These are phyloP conservation scores for Lactifluus volemus DNA, from an alignment of 768 basidiomycete species.

Conservation along the genomic window DNA sequence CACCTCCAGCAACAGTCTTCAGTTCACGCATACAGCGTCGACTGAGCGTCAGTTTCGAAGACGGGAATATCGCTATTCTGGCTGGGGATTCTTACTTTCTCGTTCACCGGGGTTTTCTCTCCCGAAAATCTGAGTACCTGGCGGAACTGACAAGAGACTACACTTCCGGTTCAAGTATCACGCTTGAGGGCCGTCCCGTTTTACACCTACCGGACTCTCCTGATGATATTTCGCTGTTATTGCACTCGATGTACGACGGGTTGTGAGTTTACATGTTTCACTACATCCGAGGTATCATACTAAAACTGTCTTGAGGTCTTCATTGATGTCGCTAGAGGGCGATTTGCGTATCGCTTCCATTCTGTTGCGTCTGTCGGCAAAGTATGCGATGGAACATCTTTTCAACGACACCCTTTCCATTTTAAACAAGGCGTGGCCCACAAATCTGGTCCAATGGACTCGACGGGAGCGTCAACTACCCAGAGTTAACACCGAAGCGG, in stretches of 20 bases:
- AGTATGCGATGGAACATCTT: constrained; percentile 51
- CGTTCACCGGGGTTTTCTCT: constrained; percentile 58
- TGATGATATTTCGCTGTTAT: constrained; percentile 48
- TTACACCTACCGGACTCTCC: constrained; percentile 47
- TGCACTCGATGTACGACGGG: constrained; percentile 63
- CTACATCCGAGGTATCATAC: neutral
- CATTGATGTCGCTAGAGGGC: constrained; percentile 31
- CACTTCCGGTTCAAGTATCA: constrained; percentile 6
- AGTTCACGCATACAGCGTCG: constrained; percentile 28
- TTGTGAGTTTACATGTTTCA: constrained; percentile 37
- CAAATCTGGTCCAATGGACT: constrained; percentile 57
- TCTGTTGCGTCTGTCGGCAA: constrained; percentile 54
- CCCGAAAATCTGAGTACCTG: constrained; percentile 52
- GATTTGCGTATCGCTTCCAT: constrained; percentile 47
- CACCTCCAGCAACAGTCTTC: constrained; percentile 17
- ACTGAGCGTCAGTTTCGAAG: constrained; percentile 50
- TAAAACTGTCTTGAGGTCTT: constrained; percentile 15
- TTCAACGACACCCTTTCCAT: constrained; percentile 48
- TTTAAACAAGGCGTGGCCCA: constrained; percentile 50
- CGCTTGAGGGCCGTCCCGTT: constrained; percentile 52
- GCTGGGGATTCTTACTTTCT: constrained; percentile 52
- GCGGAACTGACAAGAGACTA: constrained; percentile 31
- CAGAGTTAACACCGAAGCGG: constrained; percentile 41
- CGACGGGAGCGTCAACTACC: constrained; percentile 51
- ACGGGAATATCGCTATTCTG: constrained; percentile 62